A percentile compares a stretch with the other conserved stretches of the same genome.
These are phyloP conservation scores for Erysimum cheiranthoides DNA, from an alignment of 345 rosid species.

Conservation along the genomic window DNA sequence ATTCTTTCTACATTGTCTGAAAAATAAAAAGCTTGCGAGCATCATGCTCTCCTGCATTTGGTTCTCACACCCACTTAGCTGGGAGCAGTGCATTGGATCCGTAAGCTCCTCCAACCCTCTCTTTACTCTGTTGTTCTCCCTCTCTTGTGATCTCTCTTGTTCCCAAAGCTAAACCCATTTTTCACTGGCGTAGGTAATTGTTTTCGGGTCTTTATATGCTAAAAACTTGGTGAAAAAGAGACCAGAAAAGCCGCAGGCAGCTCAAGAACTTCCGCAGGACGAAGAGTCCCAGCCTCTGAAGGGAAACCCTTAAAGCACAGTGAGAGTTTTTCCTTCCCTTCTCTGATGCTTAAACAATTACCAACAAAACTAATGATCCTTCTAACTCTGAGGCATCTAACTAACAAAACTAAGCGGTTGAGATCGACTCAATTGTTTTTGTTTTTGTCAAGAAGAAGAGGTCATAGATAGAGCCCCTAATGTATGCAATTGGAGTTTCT, in stretches of 20 bases:
- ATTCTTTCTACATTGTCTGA: constrained; percentile 18
- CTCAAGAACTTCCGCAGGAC: constrained; percentile 47
- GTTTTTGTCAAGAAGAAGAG: constrained; percentile 3
- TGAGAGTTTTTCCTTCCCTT: background rate
- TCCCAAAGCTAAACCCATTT: constrained; percentile 14
- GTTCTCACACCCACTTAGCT: constrained; percentile 90
- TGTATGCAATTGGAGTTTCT: constrained; percentile 2
- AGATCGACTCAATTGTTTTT: constrained; percentile 5
- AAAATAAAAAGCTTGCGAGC: constrained; percentile 68
- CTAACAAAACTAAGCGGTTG: constrained; percentile 26
- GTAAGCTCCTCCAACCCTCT: constrained; percentile 51
- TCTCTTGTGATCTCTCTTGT: constrained; percentile 3
- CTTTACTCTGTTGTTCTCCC: background rate
- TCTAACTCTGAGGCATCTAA: constrained; percentile 8
- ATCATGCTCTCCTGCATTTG: constrained; percentile 90
- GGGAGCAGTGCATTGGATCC: constrained; percentile 89
- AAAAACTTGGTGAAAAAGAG: constrained; percentile 59
- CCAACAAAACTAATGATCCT: background rate
- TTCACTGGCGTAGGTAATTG: constrained; percentile 56
- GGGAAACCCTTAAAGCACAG: constrained; percentile 42
- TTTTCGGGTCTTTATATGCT: constrained; percentile 74
- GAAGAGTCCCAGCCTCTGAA: constrained; percentile 53
- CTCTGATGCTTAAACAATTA: constrained; percentile 11
- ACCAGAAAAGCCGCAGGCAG: constrained; percentile 48
- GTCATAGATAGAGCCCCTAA: constrained; percentile 10